Evolutionary conservation across 176 grass and related monocot species (phyloP).

Genomic region (Canna indica): DNA sequence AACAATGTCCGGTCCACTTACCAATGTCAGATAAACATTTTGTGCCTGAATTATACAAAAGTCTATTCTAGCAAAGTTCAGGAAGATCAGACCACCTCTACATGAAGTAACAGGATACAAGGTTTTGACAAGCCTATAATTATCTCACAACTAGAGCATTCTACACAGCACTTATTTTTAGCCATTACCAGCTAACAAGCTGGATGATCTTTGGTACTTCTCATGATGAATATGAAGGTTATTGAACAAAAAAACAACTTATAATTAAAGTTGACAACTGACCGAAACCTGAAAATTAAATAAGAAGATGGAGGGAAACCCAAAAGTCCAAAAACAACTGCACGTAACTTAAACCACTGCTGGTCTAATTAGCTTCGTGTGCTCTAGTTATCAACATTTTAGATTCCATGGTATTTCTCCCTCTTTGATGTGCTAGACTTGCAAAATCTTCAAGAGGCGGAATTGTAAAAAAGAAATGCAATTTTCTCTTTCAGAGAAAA

Average conservation of each 20-base stretch:
- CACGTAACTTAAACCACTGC: neutral
- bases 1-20: too few relatives aligned
- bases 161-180: neutral
- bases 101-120: neutral
- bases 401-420: neutral
- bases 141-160: neutral
- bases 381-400: neutral
- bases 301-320: neutral
- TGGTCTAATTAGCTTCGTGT: neutral
- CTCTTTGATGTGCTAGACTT: neutral
- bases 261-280: neutral
- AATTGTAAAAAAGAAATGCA: neutral
- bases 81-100: neutral
- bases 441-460: neutral
- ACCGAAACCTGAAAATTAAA: neutral
- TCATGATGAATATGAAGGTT: neutral
- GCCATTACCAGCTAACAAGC: neutral
- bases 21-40: neutral
- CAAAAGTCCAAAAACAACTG: neutral
- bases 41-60: neutral
- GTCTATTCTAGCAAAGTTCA: neutral
- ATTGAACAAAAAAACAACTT: neutral
- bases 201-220: neutral
- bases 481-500: neutral
- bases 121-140: neutral